These are phyloP conservation scores for Pelargonium myrrhifolium DNA, from an alignment of 441 rosid genomes.

Conservation along the genomic window DNA sequence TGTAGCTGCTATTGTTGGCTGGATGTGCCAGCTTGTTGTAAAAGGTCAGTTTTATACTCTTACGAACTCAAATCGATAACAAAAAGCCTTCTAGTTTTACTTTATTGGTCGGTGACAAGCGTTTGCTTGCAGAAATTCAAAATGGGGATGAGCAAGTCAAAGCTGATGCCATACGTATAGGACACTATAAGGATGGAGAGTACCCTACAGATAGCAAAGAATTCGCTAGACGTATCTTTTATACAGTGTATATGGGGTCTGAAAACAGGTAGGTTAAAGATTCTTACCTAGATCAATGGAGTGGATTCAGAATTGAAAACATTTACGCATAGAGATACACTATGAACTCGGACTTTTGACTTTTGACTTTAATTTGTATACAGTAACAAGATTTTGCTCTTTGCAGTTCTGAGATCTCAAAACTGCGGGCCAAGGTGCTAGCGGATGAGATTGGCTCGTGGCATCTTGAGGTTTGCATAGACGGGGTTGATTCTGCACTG, in stretches of 20 bases:
- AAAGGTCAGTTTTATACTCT: conserved; percentile 43
- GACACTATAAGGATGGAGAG: conserved; percentile 56
- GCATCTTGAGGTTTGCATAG: conserved; percentile 87
- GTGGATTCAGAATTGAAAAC: not conserved
- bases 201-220: conserved; percentile 90
- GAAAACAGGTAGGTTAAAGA: conserved; percentile 69
- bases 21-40: conserved; percentile 97
- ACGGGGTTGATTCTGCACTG: conserved; percentile 73
- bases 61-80: not conserved
- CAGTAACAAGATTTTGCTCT: conserved; percentile 1
- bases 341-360: not conserved
- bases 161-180: conserved; percentile 84
- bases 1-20: conserved; percentile 97
- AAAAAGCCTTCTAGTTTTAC: not conserved
- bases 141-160: conserved; percentile 90
- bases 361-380: not conserved
- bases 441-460: conserved; percentile 93
- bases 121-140: conserved; percentile 52
- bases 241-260: conserved; percentile 90
- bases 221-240: conserved; percentile 84
- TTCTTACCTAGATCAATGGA: not conserved
- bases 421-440: conserved; percentile 64
- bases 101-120: conserved; percentile 9
- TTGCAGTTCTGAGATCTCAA: conserved; percentile 73
- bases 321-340: too few species aligned